Conservation (phyloP, 345 rosid species). For the Stellera chamaejasme region DNA sequence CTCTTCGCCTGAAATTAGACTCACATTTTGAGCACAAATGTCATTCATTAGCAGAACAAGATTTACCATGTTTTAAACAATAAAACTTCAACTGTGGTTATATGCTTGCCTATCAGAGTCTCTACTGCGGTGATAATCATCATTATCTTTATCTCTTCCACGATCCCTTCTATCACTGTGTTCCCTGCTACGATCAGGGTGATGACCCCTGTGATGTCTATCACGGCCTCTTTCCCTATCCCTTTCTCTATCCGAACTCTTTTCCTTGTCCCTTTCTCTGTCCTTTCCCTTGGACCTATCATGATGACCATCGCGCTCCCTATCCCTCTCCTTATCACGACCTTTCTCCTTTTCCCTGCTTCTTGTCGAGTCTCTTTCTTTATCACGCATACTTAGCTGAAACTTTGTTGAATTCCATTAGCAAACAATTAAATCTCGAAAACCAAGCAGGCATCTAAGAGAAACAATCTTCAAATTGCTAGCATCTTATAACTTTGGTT, state of each 20-base stretch:
- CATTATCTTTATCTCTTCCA: constrained; percentile 67
- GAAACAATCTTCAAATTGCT: neutral
- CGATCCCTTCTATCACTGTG: constrained; percentile 50
- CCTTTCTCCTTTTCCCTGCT: constrained; percentile 52
- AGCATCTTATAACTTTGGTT: neutral
- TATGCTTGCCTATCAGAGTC: constrained; percentile 56
- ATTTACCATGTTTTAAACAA: neutral
- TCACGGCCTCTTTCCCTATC: constrained; percentile 47
- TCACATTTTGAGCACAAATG: neutral
- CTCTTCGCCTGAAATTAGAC: constrained; percentile 45
- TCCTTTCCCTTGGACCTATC: constrained; percentile 34
- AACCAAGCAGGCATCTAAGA: neutral
- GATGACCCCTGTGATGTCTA: constrained; percentile 54
- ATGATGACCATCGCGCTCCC: constrained; percentile 15
- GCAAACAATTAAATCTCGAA: neutral
- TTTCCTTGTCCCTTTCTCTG: constrained; percentile 24
- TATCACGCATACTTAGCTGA: constrained; percentile 56
- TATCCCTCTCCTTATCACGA: constrained; percentile 25
- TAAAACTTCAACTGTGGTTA: neutral
- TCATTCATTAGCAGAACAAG: neutral
- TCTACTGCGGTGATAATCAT: constrained; percentile 46
- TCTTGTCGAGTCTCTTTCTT: constrained; percentile 59
- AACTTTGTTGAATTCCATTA: constrained; percentile 4
- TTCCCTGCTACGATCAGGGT: constrained; percentile 47
- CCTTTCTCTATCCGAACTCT: constrained; percentile 25